A percentile compares a stretch with the other conserved stretches of the same genome.
These are phyloP conservation scores for Apophysomyces sp. DNA, from an alignment of 371 early-diverging fungal species.

Conservation along the genomic window DNA sequence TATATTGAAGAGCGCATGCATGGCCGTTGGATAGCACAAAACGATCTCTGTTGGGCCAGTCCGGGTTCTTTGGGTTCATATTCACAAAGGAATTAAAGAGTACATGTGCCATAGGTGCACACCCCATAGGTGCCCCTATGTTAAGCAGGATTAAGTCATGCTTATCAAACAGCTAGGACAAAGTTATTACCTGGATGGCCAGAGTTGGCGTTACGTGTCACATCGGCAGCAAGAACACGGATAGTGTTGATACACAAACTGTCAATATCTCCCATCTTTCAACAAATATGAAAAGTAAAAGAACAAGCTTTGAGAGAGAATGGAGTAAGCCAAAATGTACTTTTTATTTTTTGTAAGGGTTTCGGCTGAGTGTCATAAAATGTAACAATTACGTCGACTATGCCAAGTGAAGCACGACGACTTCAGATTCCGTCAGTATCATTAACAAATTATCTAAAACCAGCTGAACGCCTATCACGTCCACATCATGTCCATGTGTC, in stretches of 20 bases:
- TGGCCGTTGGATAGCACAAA: conserved; percentile 99
- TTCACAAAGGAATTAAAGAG: conserved; percentile 83
- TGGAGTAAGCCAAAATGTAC: not conserved
- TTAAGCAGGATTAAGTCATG: not conserved
- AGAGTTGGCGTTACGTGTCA: conserved; percentile 88
- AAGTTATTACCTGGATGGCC: conserved; percentile 90
- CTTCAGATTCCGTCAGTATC: conserved; percentile 48
- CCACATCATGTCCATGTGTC: conserved; percentile 34
- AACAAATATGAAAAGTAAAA: not conserved
- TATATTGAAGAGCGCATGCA: conserved; percentile 95
- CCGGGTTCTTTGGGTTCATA: conserved; percentile 83
- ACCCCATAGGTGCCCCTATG: conserved; percentile 93
- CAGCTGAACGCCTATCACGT: conserved; percentile 52
- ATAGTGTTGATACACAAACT: conserved; percentile 84
- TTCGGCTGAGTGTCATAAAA: not conserved
- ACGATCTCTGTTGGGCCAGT: conserved; percentile 95
- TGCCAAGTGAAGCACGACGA: conserved; percentile 12
- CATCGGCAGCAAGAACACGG: conserved; percentile 91
- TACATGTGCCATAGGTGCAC: conserved; percentile 92
- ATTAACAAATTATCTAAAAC: conserved; percentile 38
- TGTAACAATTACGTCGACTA: not conserved
- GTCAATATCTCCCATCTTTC: conserved; percentile 45
- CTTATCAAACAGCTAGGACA: not conserved
- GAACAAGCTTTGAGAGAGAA: not conserved
- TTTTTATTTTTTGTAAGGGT: not conserved